These are phyloP conservation scores for Malus hybrid DNA, from an alignment of 331 rosid species.

Conservation along the genomic window DNA sequence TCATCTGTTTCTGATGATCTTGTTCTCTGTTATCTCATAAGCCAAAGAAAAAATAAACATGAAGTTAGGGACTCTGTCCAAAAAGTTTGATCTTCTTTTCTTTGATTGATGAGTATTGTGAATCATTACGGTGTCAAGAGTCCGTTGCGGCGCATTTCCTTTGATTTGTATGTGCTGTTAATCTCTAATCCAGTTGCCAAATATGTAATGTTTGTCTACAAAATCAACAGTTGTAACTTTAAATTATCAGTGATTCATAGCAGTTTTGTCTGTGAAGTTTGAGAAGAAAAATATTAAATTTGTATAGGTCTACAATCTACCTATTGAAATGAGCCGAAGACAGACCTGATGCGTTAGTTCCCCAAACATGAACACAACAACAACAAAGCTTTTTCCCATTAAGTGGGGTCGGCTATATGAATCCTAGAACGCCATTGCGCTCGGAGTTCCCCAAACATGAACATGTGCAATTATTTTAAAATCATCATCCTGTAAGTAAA, in stretches of 20 bases:
- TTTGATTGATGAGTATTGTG: not conserved
- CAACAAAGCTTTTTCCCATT: no score
- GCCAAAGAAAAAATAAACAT: not conserved
- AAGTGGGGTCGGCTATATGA: no score
- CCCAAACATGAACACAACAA: no score
- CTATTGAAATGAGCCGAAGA: not conserved
- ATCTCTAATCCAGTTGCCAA: not conserved
- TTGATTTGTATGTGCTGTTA: not conserved
- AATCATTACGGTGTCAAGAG: not conserved
- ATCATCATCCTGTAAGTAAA: not conserved
- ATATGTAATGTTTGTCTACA: not conserved
- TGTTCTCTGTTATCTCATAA: not conserved
- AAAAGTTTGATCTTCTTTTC: no score
- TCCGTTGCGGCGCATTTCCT: not conserved
- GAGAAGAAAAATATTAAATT: not conserved
- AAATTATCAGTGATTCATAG: not conserved
- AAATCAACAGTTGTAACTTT: not conserved
- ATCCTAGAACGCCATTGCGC: no score
- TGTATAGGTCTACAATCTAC: not conserved
- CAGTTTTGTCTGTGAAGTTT: not conserved
- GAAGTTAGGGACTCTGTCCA: no score
- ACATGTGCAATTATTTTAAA: not conserved
- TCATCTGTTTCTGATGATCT: not conserved
- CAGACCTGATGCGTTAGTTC: not conserved
- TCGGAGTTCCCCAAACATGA: not conserved